phyloP scores from a whole-genome alignment of 768 basidiomycete genomes.

The Phanerodontia chrysosporium region DNA sequence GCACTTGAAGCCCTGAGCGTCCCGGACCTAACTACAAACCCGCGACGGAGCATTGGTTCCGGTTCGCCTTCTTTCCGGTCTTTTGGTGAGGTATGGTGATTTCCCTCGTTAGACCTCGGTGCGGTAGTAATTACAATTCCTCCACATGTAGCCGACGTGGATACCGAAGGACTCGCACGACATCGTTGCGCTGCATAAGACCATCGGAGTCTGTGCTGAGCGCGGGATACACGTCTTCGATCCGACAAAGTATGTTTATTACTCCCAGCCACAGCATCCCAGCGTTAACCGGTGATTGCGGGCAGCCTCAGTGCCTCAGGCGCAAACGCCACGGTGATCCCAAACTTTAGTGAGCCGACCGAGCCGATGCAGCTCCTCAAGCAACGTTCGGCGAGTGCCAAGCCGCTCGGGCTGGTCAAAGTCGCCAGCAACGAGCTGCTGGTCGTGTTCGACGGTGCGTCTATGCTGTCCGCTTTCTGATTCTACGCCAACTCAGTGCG shows the following conservation, averaged over 20 bases:
- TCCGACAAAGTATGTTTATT: constrained; percentile 55
- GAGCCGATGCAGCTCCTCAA: constrained; percentile 50
- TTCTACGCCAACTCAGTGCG: not conserved
- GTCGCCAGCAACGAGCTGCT: constrained; percentile 52
- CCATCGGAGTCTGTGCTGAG: constrained; percentile 60
- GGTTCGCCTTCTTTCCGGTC: constrained; percentile 45
- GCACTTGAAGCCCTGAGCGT: constrained; percentile 52
- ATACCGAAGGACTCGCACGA: constrained; percentile 69
- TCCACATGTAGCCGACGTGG: constrained; percentile 48
- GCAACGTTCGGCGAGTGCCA: constrained; percentile 49
- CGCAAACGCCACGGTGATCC: constrained; percentile 43
- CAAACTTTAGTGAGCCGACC: constrained; percentile 46
- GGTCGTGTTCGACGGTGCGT: constrained; percentile 67
- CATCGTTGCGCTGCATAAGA: constrained; percentile 55
- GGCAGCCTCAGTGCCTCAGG: constrained; percentile 29
- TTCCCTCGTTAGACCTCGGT: not conserved
- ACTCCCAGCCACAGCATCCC: not conserved
- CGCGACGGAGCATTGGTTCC: constrained; percentile 29
- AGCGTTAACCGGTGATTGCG: constrained; percentile 23
- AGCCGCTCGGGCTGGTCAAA: constrained; percentile 65
- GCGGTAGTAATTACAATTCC: not conserved
- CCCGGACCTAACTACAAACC: constrained; percentile 31
- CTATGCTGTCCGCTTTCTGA: not conserved
- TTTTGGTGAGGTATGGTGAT: constrained; percentile 57
- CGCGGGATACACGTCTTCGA: constrained; percentile 64